Conservation (phyloP, 768 basidiomycete genomes). For the Pleurotus citrinopileatus region DNA sequence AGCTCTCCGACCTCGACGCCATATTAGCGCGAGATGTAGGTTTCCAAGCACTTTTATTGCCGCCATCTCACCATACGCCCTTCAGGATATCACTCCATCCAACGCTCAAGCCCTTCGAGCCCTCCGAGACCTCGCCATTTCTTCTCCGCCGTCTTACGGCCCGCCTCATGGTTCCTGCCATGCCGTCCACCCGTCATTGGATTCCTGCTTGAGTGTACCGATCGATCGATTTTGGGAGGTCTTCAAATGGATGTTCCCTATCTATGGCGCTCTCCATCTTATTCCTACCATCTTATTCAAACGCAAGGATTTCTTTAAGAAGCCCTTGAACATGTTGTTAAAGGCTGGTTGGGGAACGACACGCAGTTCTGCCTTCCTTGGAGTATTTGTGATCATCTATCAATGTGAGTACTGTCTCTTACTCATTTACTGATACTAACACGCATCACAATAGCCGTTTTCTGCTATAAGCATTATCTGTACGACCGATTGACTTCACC, state of each 20-base stretch:
- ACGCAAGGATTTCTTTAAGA: constrained; percentile 56
- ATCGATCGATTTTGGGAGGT: constrained; percentile 77
- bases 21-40: constrained; percentile 48
- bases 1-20: constrained; percentile 54
- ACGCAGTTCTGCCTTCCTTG: constrained; percentile 86
- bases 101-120: constrained; percentile 50
- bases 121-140: constrained; percentile 31
- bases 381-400: constrained; percentile 76
- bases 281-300: constrained; percentile 86
- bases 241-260: constrained; percentile 78
- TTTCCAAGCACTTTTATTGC: background rate
- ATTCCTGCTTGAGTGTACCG: constrained; percentile 57
- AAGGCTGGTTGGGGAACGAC: constrained; percentile 69
- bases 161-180: constrained; percentile 62
- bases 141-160: constrained; percentile 38
- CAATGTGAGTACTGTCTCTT: constrained; percentile 53
- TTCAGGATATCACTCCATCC: constrained; percentile 48
- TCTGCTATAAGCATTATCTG: constrained; percentile 65
- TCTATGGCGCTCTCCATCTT: constrained; percentile 88
- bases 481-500: constrained; percentile 43
- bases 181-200: constrained; percentile 72
- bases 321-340: constrained; percentile 65
- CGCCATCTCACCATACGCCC: background rate
- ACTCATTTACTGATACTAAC: background rate
- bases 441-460: constrained; percentile 42